These are phyloP conservation scores for Vigna hirtella DNA, from an alignment of 306 rosid species.

Conservation along the genomic window DNA sequence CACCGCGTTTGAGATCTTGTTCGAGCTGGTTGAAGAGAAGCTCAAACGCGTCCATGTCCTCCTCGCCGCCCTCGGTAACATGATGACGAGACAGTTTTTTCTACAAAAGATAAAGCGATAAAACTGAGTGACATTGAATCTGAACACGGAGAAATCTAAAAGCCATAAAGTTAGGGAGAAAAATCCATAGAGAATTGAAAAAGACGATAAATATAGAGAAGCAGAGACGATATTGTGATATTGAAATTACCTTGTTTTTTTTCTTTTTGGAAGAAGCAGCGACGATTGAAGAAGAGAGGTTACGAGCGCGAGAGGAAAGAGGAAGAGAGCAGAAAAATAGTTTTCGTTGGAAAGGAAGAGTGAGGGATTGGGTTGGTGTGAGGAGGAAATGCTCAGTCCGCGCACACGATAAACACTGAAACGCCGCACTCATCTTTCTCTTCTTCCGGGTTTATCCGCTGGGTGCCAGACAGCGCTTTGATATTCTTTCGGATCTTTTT, in stretches of 20 bases:
- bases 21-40: constrained; percentile 77
- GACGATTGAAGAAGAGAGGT: constrained; percentile 40
- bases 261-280: constrained; percentile 58
- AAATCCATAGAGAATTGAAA: too few species aligned
- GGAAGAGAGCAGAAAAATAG: constrained; percentile 56
- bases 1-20: constrained; percentile 84
- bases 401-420: constrained; percentile 51
- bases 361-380: background rate
- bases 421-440: constrained; percentile 49
- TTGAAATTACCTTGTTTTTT: constrained; percentile 58
- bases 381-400: constrained; percentile 37
- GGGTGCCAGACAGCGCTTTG: too few species aligned
- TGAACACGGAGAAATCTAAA: background rate
- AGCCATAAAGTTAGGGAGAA: background rate
- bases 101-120: constrained; percentile 43
- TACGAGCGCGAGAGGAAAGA: constrained; percentile 54
- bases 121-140: background rate
- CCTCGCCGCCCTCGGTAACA: constrained; percentile 36
- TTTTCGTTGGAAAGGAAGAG: constrained; percentile 46
- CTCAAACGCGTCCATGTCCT: constrained; percentile 79
- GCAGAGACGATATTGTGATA: background rate
- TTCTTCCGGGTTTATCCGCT: background rate
- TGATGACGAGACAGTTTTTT: constrained; percentile 45
- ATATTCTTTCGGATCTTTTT: too few species aligned
- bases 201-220: background rate